Base-by-base conservation (phyloP, 2,329 filamentous ascomycete genomes). In the Cytospora piceicola region DNA sequence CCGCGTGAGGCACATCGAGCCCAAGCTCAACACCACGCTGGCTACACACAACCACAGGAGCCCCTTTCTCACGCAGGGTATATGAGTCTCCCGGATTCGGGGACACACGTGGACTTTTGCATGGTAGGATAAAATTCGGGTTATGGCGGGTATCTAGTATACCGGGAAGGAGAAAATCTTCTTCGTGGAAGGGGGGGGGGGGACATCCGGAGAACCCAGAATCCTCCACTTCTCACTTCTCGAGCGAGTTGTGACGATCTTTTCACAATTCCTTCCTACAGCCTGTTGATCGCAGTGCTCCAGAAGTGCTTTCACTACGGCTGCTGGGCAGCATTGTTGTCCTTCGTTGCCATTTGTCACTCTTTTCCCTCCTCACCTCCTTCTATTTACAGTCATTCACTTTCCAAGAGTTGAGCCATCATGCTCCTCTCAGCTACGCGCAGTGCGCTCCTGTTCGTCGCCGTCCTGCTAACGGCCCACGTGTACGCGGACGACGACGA, bases 321-420 rank as follows among this genome's bases (percentile, higher is more conserved):
- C 66, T 67, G 66, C 66, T 57, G 66, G 66, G 46, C 66, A 65
- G 66, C 66, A 54, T 42, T 54, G 29, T 55, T 59, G 49, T 60
- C 58, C 42, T 54, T 58, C 17, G 34, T 29, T 46, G 29, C 39
- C 22, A 4, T 22, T n/a, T 58, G 36, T 30, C 63, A 39, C 51
- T 67, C 63, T 65, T n/a, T 58, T 2, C 5, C 4, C 8, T 15
- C 29, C 3, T 14, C 27, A 20, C 20, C 54, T 27, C 27, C 8
- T 4, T 42, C 7, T 3, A 14, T n/a, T n/a, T 15, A 20, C 39
- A 51, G 51, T 57, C 60, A 7, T 34, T 63, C 30, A 17, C 20
- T 51, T 46, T 56, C 36, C 4, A 17, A 30, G 39, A 51, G 59
- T 59, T 36, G 63, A 67, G 66, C 39, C 51, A 57, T 24, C 20